Evolutionary conservation across 345 rosid genomes (phyloP), one percentile per base, ranked within the genome.

Genomic region (Euphorbia tirucalli): DNA sequence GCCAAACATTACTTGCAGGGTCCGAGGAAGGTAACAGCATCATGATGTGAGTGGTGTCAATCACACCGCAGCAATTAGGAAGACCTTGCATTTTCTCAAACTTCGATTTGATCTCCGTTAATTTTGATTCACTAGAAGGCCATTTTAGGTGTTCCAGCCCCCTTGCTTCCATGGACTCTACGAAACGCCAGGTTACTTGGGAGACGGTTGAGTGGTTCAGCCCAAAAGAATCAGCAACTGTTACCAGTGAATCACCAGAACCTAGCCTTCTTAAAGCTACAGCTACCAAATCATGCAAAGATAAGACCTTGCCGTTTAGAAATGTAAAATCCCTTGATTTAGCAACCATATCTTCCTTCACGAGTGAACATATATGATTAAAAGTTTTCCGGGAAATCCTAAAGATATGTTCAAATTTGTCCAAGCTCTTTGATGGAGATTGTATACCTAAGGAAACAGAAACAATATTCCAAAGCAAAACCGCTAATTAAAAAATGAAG

Each of bases 141-240:
- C 93, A 86, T 41, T 64, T 76, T 28, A 88, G 80, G 77, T 88
- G 93, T 44, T 64, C 82, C 65, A 83, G 83, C 11, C 84, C 89
- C 50, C 75, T 82, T 78, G 85, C 84, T 81, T 88, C 93, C 86
- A 88, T 74, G 27, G 93, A 76, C 76, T 86, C 85, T 8, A 88
- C 85, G 65, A 88, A 86, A 35, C 87, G 90, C 89, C 90, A 88
- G 21, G 93, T 88, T 39, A 85, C 83, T 80, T 88, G 93, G 32
- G 84, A 82, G 64, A 88, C 90, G 8, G 84, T 88, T 8, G 87
- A 83, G 78, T 84, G 90, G 71, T 72, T 85, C 67, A 88, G 73
- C 35, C 93, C 89, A 15, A 87, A 82, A 0, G 79, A 78, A 68
- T 88, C 87, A 11, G 87, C 93, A 70, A 85, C 76, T 0, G 75